Evolutionary conservation across 345 rosid species (phyloP).

Genomic region (Lepidium africanum): DNA sequence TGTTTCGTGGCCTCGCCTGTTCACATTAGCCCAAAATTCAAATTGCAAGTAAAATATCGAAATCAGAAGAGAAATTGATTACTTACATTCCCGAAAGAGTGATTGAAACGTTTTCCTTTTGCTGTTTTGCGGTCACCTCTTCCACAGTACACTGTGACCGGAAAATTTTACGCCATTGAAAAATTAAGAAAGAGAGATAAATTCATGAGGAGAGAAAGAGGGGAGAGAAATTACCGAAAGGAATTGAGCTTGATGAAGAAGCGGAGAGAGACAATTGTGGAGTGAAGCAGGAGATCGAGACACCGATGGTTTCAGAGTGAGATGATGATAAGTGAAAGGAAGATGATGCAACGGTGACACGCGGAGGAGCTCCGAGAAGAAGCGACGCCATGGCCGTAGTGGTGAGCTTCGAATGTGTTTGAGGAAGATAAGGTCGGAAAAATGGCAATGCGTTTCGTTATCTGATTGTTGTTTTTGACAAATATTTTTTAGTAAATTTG

Average conservation of each 20-base stretch:
- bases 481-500: background rate
- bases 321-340: constrained; percentile 37
- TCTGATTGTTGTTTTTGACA: too few relatives aligned
- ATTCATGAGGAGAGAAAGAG: constrained; percentile 3
- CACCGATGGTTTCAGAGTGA: constrained; percentile 40
- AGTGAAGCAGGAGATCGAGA: constrained; percentile 28
- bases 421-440: constrained; percentile 17
- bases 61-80: background rate
- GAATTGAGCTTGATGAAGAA: constrained; percentile 30
- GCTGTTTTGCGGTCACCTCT: constrained; percentile 85
- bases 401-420: background rate
- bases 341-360: constrained; percentile 10
- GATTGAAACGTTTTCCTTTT: constrained; percentile 87
- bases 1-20: constrained; percentile 88
- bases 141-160: constrained; percentile 57
- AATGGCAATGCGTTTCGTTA: background rate
- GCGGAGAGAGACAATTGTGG: constrained; percentile 30
- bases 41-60: background rate
- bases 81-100: constrained; percentile 89
- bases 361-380: constrained; percentile 41
- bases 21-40: background rate
- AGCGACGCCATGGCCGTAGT: constrained; percentile 47
- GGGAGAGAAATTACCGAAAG: constrained; percentile 26
- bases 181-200: background rate
- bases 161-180: background rate